These are phyloP conservation scores for Carex pumila DNA, from an alignment of 176 grass and related monocot genomes.

Conservation along the genomic window DNA sequence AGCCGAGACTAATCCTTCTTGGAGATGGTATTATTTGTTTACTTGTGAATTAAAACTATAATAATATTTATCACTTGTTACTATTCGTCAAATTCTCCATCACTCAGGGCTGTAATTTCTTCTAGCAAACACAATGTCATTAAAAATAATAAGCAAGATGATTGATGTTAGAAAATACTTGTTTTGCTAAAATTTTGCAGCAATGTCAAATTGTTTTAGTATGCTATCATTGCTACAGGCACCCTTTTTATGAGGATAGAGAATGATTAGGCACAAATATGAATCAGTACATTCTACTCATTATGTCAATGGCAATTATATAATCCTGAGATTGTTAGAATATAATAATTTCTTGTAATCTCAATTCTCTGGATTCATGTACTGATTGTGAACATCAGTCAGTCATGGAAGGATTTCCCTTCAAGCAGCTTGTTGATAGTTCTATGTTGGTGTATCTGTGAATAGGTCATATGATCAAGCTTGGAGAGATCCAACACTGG, in stretches of 20 bases:
- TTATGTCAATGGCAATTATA: not conserved
- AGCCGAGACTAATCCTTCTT: conserved; percentile 56
- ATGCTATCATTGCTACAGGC: not conserved
- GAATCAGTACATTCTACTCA: not conserved
- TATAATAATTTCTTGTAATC: not conserved
- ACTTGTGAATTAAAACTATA: not conserved
- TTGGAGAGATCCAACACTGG: conserved; percentile 39
- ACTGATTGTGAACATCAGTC: not conserved
- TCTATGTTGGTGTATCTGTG: conserved; percentile 10
- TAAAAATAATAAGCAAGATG: not conserved
- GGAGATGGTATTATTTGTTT: conserved; percentile 68
- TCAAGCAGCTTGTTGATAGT: not conserved
- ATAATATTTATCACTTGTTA: not conserved
- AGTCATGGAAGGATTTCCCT: not conserved
- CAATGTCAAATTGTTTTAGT: not conserved
- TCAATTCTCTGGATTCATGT: not conserved
- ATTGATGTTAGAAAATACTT: not conserved
- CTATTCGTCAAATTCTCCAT: not conserved
- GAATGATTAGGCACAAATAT: not conserved
- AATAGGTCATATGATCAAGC: conserved; percentile 74
- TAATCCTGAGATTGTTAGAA: not conserved
- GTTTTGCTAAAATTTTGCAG: not conserved
- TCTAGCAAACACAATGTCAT: not conserved
- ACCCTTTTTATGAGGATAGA: not conserved
- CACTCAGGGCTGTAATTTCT: not conserved